Evolutionary conservation across 2,329 filamentous ascomycete species (phyloP).

Genomic region (Sclerotinia subarctica): DNA sequence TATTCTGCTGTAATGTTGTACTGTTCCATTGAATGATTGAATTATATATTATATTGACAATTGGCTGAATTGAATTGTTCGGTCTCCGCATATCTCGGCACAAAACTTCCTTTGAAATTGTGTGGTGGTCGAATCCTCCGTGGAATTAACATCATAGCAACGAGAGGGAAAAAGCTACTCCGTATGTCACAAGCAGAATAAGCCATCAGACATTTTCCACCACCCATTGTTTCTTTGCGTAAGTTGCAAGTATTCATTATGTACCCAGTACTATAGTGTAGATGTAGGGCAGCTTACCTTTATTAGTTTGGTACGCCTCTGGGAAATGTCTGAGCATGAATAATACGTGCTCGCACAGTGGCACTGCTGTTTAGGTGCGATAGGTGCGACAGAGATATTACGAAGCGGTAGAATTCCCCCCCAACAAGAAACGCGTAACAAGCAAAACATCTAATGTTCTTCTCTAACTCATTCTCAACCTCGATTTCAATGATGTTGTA

Average conservation of each 20-base stretch:
- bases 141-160: neutral
- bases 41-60: neutral
- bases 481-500: neutral
- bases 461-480: neutral
- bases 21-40: neutral
- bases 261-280: neutral
- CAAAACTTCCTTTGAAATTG: neutral
- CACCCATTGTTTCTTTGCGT: neutral
- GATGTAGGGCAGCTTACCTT: slow-evolving; percentile 6
- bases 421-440: neutral
- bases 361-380: neutral
- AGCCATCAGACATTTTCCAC: slow-evolving; percentile 10
- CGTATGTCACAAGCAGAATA: neutral
- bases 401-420: neutral
- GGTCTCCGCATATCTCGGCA: slow-evolving; percentile 16
- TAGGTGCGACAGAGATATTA: neutral
- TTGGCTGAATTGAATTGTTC: neutral
- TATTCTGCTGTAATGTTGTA: neutral
- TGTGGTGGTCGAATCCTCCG: neutral
- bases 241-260: neutral
- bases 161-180: neutral
- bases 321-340: neutral
- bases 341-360: neutral
- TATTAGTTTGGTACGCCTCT: slow-evolving; percentile 1
- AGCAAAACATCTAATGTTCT: neutral